Evolutionary conservation across 257 asterid species (phyloP).

Genomic region (Voacanga thouarsii): DNA sequence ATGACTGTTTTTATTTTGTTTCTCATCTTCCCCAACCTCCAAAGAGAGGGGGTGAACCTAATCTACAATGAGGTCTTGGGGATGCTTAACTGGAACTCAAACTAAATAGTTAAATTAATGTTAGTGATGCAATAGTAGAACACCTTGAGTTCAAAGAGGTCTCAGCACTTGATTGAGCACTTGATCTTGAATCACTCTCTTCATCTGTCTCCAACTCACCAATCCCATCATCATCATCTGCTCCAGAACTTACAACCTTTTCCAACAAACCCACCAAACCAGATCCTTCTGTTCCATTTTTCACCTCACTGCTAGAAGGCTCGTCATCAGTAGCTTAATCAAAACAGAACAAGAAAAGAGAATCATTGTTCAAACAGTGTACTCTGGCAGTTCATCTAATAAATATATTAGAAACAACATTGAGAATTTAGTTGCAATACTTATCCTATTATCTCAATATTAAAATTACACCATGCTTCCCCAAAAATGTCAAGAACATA

Average conservation of each 20-base stretch:
- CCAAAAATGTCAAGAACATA: not conserved
- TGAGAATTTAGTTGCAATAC: not conserved
- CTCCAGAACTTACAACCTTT: slow-evolving; percentile 38
- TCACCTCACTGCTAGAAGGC: slow-evolving; percentile 30
- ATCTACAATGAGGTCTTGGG: too few relatives aligned
- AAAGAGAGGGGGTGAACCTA: too few relatives aligned
- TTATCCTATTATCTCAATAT: not conserved
- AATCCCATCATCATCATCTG: slow-evolving; percentile 40
- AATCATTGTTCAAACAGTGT: not conserved
- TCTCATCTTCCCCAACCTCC: too few relatives aligned
- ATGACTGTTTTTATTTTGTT: too few relatives aligned
- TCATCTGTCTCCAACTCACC: slow-evolving; percentile 57
- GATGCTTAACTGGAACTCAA: not conserved
- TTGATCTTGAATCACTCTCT: slow-evolving; percentile 31
- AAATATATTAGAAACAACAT: not conserved
- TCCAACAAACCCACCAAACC: slow-evolving; percentile 21
- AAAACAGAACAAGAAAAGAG: not conserved
- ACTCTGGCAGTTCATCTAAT: not conserved
- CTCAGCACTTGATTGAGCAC: slow-evolving; percentile 32
- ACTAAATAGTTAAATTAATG: slow-evolving; percentile 6
- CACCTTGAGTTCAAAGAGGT: slow-evolving; percentile 49
- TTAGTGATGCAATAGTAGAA: not conserved
- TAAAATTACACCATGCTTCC: not conserved
- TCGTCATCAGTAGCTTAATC: slow-evolving; percentile 39
- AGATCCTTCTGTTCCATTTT: slow-evolving; percentile 24